Conservation (phyloP, 78 protist species). For the Cyanophora paradoxa region DNA sequence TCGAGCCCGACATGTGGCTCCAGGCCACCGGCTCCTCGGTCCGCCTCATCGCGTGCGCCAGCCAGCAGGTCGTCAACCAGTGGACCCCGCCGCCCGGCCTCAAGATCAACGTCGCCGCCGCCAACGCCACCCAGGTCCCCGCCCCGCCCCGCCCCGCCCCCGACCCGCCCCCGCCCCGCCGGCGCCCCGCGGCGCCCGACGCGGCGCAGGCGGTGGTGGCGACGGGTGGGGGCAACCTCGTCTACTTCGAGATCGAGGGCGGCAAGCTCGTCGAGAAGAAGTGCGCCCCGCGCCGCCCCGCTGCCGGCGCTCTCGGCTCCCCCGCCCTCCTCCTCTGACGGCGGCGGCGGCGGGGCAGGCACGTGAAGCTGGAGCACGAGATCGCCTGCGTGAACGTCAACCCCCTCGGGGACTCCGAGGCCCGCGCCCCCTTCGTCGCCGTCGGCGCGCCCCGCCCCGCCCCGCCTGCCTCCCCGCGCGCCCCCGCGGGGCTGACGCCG, state of each 20-base stretch:
- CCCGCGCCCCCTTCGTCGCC: background rate
- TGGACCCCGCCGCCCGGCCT: background rate
- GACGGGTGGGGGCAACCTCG: conserved; percentile 34
- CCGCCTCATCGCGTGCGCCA: background rate
- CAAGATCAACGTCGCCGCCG: background rate
- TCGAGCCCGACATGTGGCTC: background rate
- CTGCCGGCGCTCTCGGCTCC: too few species aligned
- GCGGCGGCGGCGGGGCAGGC: background rate
- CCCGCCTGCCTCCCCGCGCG: too few species aligned
- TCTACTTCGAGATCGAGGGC: conserved; percentile 30
- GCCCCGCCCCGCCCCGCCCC: too few species aligned
- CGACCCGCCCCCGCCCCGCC: too few species aligned
- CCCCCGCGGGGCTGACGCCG: too few species aligned
- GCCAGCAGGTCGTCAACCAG: background rate
- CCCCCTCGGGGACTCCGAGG: background rate
- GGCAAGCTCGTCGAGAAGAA: background rate
- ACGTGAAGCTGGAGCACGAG: conserved; percentile 44
- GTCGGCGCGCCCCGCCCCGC: too few species aligned
- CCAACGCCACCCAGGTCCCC: too few species aligned
- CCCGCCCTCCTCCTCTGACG: background rate
- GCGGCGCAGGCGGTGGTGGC: conserved; percentile 17
- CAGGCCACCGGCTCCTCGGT: background rate
- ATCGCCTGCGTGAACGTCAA: conserved; percentile 63
- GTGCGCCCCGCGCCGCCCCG: background rate
- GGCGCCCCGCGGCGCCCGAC: too few species aligned